A percentile compares a stretch with the other conserved stretches of the same genome.
phyloP scores from a whole-genome alignment of 2,329 filamentous ascomycete species.

The Epichloe coenophiala region DNA sequence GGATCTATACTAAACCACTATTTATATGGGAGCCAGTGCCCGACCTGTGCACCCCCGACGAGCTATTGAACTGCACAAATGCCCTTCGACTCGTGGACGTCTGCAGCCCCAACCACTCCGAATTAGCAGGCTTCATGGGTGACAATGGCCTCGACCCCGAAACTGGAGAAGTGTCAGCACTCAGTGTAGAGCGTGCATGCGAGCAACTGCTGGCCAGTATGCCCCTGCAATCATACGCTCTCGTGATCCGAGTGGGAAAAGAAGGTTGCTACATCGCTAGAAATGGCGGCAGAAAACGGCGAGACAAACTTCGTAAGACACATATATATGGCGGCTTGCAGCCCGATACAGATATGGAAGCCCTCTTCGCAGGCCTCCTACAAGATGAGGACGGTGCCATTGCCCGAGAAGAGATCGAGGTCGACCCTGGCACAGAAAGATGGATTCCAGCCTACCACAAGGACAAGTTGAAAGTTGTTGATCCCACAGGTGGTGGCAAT shows the following conservation, averaged over 20 bases:
- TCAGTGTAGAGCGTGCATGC: slow-evolving; percentile 42
- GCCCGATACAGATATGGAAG: slow-evolving; percentile 49
- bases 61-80: slow-evolving; percentile 51
- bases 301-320: slow-evolving; percentile 19
- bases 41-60: slow-evolving; percentile 64
- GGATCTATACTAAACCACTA: slow-evolving; percentile 42
- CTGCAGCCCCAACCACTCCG: slow-evolving; percentile 71
- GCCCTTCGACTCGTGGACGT: slow-evolving; percentile 47
- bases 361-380: slow-evolving; percentile 44
- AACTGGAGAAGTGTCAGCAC: slow-evolving; percentile 38
- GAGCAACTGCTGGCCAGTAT: slow-evolving; percentile 50
- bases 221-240: slow-evolving; percentile 49
- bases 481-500: slow-evolving; percentile 91
- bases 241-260: slow-evolving; percentile 59
- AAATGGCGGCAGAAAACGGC: slow-evolving; percentile 36
- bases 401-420: slow-evolving; percentile 43
- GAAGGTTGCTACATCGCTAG: slow-evolving; percentile 55
- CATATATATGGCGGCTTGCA: slow-evolving; percentile 37
- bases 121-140: slow-evolving; percentile 78
- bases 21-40: slow-evolving; percentile 96
- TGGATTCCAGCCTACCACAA: slow-evolving; percentile 73
- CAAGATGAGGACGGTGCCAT: slow-evolving; percentile 39
- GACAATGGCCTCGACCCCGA: slow-evolving; percentile 38
- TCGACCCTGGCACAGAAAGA: slow-evolving; percentile 50
- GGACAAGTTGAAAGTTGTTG: slow-evolving; percentile 47